phyloP scores from a whole-genome alignment of 106 monocot species.

The Posidonia australis region DNA sequence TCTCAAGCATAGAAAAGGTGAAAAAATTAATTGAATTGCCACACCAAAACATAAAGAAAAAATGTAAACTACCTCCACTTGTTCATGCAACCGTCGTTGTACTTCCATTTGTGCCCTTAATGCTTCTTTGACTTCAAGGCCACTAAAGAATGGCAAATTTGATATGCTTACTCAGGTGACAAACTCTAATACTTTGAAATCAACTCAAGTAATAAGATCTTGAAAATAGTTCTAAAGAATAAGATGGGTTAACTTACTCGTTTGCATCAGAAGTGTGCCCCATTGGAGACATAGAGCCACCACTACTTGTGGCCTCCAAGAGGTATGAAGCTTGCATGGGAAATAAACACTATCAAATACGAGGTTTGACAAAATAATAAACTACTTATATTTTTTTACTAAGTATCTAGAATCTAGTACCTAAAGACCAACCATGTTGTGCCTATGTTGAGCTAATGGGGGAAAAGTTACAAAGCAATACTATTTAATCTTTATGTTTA shows the following conservation, averaged over 20 bases:
- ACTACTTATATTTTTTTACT: no score
- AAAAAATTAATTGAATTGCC: not conserved
- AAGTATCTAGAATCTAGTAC: no score
- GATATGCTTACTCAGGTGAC: not conserved
- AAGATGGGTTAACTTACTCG: slow-evolving; percentile 51
- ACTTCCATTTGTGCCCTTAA: slow-evolving; percentile 94
- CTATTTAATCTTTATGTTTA: no score
- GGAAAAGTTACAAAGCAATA: not conserved
- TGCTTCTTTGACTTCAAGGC: slow-evolving; percentile 93
- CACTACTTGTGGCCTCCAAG: slow-evolving; percentile 42
- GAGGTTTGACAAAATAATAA: no score
- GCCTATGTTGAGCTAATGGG: not conserved
- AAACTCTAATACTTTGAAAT: not conserved
- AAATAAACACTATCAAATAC: not conserved
- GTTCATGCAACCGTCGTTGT: slow-evolving; percentile 86
- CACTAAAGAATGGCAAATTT: slow-evolving; percentile 22
- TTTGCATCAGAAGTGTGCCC: slow-evolving; percentile 61
- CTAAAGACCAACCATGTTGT: no score
- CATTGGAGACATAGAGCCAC: slow-evolving; percentile 53
- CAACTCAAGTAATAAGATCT: not conserved
- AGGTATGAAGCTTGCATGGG: slow-evolving; percentile 43
- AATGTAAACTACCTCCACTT: slow-evolving; percentile 68
- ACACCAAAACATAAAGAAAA: not conserved
- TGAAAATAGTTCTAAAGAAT: no score
- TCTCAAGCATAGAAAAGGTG: not conserved